Evolutionary conservation across 768 basidiomycete species (phyloP).

Genomic region (Dioszegia aurantiaca): DNA sequence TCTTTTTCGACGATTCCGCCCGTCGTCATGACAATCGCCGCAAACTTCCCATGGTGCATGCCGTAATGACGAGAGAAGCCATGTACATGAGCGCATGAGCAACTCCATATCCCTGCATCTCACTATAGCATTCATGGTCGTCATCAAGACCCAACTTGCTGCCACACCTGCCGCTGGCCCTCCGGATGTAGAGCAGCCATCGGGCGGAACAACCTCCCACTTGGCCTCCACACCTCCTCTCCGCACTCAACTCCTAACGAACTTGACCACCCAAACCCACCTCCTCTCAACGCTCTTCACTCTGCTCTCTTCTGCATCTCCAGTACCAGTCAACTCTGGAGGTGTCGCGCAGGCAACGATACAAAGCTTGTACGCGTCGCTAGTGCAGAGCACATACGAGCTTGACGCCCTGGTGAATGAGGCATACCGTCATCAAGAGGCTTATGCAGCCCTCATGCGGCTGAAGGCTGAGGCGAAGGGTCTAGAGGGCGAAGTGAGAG

Average conservation of each 20-base stretch:
- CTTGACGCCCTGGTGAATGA: constrained; percentile 23
- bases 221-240: constrained; percentile 7
- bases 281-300: constrained; percentile 37
- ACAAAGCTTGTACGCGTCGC: constrained; percentile 11
- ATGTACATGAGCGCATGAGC: no score
- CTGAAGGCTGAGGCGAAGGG: constrained; percentile 25
- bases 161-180: no score
- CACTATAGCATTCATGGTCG: no score
- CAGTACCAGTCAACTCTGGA: constrained; percentile 2
- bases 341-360: constrained; percentile 1
- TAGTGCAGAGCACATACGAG: constrained; percentile 27
- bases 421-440: constrained; percentile 31
- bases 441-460: constrained; percentile 17
- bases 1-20: no score
- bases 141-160: no score
- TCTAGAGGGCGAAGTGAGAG: constrained; percentile 29
- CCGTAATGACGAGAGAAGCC: no score
- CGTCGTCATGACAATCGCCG: no score
- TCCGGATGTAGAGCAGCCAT: background rate
- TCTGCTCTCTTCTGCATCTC: constrained; percentile 14
- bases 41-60: no score
- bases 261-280: constrained; percentile 33
- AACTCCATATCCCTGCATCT: no score
- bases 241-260: constrained; percentile 25
- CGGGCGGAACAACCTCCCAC: background rate